Evolutionary conservation across 768 basidiomycete species (phyloP), one percentile per base, ranked within the genome.

Genomic region (Megacollybia marginata): DNA sequence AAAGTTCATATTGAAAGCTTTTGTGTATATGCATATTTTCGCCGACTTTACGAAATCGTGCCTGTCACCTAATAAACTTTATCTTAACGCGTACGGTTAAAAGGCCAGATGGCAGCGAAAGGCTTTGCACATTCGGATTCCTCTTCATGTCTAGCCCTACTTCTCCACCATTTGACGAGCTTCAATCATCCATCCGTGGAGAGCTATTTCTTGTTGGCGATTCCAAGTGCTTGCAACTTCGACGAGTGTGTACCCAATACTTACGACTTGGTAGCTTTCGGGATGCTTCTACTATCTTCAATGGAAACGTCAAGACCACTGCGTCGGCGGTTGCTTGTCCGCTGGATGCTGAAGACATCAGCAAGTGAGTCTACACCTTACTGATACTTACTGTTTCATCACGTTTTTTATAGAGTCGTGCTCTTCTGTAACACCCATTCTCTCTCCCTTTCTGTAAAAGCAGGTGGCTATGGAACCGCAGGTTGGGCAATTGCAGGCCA

Each of bases 401-500:
- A 40, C 12, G n/a, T 54, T 53, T 48, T 46, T 4, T 5, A 15
- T 49, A 91, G 88, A 57, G 71, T 80, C 49, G 65, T 95, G 50
- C 55, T 75, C 11, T 92, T 94, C 64, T 93, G 91, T 60, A 66
- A 62, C n/a, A 78, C 80, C 48, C 74, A 92, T 59, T 66, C 67
- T 0, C 68, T 94, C 2, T 81, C 85, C 9, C 78, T 86, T 5
- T 92, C 89, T 9, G 76, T 92, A 57, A 92, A 91, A 62, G 87
- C 89, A 1, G 93, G 93, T 20, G 93, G 93, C 0, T 93, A 88
- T 60, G 93, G 92, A 6, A 93, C 88, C 1, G 89, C 85, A 9
- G 92, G 91, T 1, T 92, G 91, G 87, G 80, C 89, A 44, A 79
- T 94, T 48, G 82, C 82, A 13, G 93, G 93, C 34, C 85, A 94